Evolutionary conservation across 805 yeast genomes (phyloP), one percentile per base, ranked within the genome.

Genomic region (Pichia paraexigua): DNA sequence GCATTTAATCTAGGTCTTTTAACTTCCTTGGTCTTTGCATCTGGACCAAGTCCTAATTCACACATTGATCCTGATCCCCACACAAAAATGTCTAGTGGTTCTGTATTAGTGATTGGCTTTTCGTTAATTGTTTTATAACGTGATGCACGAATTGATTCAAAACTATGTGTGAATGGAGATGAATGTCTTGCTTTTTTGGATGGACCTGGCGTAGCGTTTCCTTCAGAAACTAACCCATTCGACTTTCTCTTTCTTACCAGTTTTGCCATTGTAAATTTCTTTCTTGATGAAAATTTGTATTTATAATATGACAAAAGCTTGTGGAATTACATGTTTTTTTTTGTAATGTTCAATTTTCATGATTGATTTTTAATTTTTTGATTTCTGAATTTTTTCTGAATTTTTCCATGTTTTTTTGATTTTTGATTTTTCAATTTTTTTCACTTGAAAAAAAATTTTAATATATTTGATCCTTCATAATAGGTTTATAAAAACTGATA

Each of bases 61-160:
- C 97, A 90, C 94, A 94, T 92, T 0, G 96, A 83, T 2, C 99
- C 99, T 1, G 95, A 80, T 41, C 99, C 99, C 86, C 95, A 94
- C 39, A 88, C 95, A 64, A 87, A 92, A 3, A 94, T 74, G 62
- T 90, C 94, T 49, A 92, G 70, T 21, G 78, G 75, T 25, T 71
- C 69, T 2, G 73, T 58, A 56, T 72, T 77, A 0, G 56, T 51
- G 10, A 42, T 17, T 17, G 76, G 75, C 25, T 62, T 56, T 39
- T 58, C 61, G 61, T 79, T 79, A 55, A 79, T 67, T 30, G 73
- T 64, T 11, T 79, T 76, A 53, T 77, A 64, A 24, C 78, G 71
- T 46, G 79, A 77, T 2, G 80, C 77, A 54, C 76, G 75, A 43
- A 77, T 63, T 1, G 79, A 66, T 46, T 71, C 71, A 4, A 79